A percentile compares a stretch with the other conserved stretches of the same genome.
phyloP scores from a whole-genome alignment of 139 green algal genomes.

The Chlamydomonas sp. region DNA sequence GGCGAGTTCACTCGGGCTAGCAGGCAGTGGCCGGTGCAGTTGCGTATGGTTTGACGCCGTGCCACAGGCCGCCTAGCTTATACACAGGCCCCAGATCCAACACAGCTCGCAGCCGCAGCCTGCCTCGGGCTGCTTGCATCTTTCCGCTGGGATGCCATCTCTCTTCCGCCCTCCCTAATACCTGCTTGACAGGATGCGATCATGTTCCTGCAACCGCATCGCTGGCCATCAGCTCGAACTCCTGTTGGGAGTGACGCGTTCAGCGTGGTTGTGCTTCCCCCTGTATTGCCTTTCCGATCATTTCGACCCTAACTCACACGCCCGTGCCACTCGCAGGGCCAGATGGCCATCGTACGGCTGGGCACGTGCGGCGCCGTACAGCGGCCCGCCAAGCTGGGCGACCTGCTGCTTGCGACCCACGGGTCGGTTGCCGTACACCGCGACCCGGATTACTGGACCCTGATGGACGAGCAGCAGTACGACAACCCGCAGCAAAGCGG shows the following conservation, averaged over 20 bases:
- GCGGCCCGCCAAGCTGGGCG: conserved; percentile 67
- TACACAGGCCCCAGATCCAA: too few relatives aligned
- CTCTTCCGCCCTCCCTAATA: too few relatives aligned
- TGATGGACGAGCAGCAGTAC: neutral
- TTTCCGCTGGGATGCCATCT: too few relatives aligned
- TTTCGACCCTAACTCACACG: neutral
- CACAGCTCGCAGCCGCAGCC: too few relatives aligned
- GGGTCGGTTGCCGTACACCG: conserved; percentile 62
- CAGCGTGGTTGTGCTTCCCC: neutral
- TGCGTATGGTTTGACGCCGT: neutral
- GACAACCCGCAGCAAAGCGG: neutral
- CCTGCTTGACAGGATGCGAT: too few relatives aligned
- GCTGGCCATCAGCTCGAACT: too few relatives aligned
- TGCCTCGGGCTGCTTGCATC: too few relatives aligned
- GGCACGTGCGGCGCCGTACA: conserved; percentile 81
- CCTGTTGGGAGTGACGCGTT: too few relatives aligned
- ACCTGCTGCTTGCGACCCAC: conserved; percentile 65
- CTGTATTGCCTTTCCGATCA: neutral
- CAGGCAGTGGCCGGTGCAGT: conserved; percentile 65
- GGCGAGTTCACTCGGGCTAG: too few relatives aligned
- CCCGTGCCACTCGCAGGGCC: too few relatives aligned
- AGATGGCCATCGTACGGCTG: conserved; percentile 79
- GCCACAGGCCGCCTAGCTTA: too few relatives aligned
- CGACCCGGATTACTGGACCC: conserved; percentile 34
- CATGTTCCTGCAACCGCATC: too few relatives aligned